Evolutionary conservation across 1,139 yeast genomes (phyloP), one percentile per base, ranked within the genome.

Genomic region (Diutina mesorugosa): DNA sequence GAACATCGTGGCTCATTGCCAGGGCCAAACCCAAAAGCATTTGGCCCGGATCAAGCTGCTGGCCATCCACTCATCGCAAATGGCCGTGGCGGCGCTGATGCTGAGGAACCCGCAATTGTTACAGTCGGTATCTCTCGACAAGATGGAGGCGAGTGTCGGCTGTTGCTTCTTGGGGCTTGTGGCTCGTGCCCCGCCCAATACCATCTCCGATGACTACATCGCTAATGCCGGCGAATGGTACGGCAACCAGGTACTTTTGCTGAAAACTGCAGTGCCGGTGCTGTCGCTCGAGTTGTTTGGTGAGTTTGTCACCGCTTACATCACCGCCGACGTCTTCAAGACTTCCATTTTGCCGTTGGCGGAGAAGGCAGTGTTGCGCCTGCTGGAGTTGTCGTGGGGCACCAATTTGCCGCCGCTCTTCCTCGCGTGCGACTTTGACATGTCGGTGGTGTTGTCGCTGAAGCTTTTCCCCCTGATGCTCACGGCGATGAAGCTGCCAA

Each of bases 341-440:
- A 62, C 66, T 0, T 57, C 63, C 4, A 61, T 90, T 18, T 66
- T 85, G 9, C 90, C 95, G 2, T 74, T 79, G 18, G 66, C 91
- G 56, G 93, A 89, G 62, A 90, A 88, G 66, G 80, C 95, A 0
- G 77, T 87, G 55, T 74, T 93, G 64, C 80, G 97, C 67, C 83
- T 96, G 2, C 87, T 97, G 0, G 98, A 90, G 66, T 70, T 75
- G 46, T 80, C 90, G 0, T 79, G 88, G 61, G 77, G 78, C 7
- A 65, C 88, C 29, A 73, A 45, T 59, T 83, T 16, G 47, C 62
- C 51, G 45, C 59, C 58, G 32, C 56, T 61, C 8, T 59, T 61
- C 45, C 9, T 8, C 8, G 14, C n/a, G 28, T 30, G 41, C 12
- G 26, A 9, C 5, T 50, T 50, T 32, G 53, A 50, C 53, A n/a